phyloP scores from a whole-genome alignment of 305 asterid species.

The Fraxinus dipetala region DNA sequence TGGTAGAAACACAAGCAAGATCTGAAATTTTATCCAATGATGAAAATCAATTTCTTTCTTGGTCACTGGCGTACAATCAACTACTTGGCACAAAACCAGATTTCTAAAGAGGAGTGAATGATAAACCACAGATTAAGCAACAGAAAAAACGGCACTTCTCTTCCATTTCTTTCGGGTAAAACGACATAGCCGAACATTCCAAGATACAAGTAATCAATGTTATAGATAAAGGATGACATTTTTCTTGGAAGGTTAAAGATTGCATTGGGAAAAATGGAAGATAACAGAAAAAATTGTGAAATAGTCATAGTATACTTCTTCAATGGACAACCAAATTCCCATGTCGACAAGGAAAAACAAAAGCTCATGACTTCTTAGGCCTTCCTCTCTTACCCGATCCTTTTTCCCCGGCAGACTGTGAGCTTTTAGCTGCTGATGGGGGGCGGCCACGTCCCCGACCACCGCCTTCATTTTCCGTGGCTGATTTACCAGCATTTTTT shows the following conservation, averaged over 20 bases:
- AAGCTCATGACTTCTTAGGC: conserved; percentile 51
- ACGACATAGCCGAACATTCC: background rate
- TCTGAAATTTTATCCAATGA: background rate
- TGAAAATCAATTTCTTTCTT: background rate
- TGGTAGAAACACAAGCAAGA: background rate
- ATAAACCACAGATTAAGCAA: background rate
- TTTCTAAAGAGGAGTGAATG: background rate
- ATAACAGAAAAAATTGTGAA: background rate
- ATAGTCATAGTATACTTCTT: conserved; percentile 21
- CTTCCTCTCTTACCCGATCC: conserved; percentile 70
- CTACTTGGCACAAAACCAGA: conserved; percentile 6
- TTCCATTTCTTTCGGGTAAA: conserved; percentile 1
- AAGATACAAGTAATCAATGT: background rate
- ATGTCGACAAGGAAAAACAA: background rate
- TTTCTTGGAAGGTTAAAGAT: conserved; percentile 20
- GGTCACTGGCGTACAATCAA: background rate
- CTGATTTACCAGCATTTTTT: conserved; percentile 38
- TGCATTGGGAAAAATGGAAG: conserved; percentile 18
- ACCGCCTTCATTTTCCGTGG: conserved; percentile 37
- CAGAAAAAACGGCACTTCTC: background rate
- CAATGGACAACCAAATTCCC: conserved; percentile 16
- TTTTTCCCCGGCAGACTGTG: conserved; percentile 35
- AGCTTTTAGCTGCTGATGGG: conserved; percentile 38
- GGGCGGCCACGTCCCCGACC: conserved; percentile 78
- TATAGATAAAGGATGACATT: conserved; percentile 27